phyloP scores from a whole-genome alignment of 2,329 filamentous ascomycete genomes.

The Aaosphaeria pasadenensis region DNA sequence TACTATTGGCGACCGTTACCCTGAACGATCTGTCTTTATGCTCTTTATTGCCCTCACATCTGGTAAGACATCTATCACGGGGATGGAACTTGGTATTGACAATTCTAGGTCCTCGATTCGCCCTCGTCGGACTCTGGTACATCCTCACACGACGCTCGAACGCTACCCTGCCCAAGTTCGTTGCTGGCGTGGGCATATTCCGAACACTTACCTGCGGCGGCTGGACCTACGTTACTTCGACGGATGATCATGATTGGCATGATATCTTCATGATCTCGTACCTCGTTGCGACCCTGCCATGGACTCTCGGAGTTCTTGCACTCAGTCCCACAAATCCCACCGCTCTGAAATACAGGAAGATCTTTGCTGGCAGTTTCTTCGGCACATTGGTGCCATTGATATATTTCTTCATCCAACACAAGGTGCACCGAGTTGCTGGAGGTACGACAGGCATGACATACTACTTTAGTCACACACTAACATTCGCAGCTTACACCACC shows the following conservation, averaged over 20 bases:
- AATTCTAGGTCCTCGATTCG: constrained; percentile 76
- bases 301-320: constrained; percentile 87
- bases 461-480: no score
- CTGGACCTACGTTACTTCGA: constrained; percentile 98
- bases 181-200: constrained; percentile 77
- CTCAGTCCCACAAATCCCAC: constrained; percentile 80
- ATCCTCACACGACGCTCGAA: constrained; percentile 77
- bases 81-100: constrained; percentile 7
- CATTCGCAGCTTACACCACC: constrained; percentile 81
- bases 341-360: constrained; percentile 86
- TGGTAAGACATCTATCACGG: constrained; percentile 48
- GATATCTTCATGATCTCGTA: constrained; percentile 99
- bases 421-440: constrained; percentile 89
- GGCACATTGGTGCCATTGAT: constrained; percentile 84
- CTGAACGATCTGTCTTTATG: constrained; percentile 95
- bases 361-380: constrained; percentile 80
- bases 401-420: constrained; percentile 98
- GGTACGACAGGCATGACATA: constrained; percentile 58
- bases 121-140: constrained; percentile 89
- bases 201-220: constrained; percentile 92
- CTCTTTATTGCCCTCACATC: constrained; percentile 96
- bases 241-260: constrained; percentile 97
- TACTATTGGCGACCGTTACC: constrained; percentile 95
- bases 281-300: constrained; percentile 87
- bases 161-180: constrained; percentile 73